Conservation (phyloP, 768 basidiomycete genomes). For the Rhodotorula toruloides region DNA sequence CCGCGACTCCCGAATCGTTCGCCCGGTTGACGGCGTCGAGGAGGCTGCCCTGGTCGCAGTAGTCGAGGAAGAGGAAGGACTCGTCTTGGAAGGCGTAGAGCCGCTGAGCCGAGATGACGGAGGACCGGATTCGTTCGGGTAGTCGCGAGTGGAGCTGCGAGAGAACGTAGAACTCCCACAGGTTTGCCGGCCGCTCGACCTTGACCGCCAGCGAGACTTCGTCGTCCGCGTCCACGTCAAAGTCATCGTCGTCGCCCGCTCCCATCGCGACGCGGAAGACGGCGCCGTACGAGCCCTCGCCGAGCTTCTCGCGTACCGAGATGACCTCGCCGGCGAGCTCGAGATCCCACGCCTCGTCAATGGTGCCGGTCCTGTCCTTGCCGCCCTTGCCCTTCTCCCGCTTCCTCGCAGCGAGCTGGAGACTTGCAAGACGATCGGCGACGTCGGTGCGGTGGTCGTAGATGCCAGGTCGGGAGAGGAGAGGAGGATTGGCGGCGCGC, state of each 20-base stretch:
- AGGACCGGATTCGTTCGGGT: conserved; percentile 57
- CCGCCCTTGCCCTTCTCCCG: conserved; percentile 31
- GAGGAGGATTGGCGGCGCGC: conserved; percentile 54
- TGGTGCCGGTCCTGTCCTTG: conserved; percentile 37
- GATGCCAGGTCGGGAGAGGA: conserved; percentile 44
- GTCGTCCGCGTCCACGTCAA: conserved; percentile 53
- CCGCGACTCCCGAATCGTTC: conserved; percentile 61
- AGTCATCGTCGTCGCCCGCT: conserved; percentile 50
- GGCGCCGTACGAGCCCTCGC: conserved; percentile 92
- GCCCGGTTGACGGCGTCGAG: conserved; percentile 88
- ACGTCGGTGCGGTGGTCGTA: conserved; percentile 43
- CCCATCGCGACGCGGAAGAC: conserved; percentile 60
- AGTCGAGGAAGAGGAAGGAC: conserved; percentile 79
- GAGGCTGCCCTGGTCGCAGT: conserved; percentile 84
- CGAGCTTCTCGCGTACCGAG: conserved; percentile 75
- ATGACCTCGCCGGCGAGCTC: conserved; percentile 62
- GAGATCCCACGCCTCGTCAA: conserved; percentile 53
- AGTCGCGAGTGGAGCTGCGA: conserved; percentile 68
- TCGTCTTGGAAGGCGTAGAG: conserved; percentile 84
- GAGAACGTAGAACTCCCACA: conserved; percentile 90
- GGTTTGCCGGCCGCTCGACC: conserved; percentile 75
- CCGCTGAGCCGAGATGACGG: conserved; percentile 69
- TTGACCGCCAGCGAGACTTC: conserved; percentile 75
- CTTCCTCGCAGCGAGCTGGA: conserved; percentile 67
- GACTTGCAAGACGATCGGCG: conserved; percentile 58